Conservation (phyloP, 2,329 filamentous ascomycete species). For the Neobulgaria alba region DNA sequence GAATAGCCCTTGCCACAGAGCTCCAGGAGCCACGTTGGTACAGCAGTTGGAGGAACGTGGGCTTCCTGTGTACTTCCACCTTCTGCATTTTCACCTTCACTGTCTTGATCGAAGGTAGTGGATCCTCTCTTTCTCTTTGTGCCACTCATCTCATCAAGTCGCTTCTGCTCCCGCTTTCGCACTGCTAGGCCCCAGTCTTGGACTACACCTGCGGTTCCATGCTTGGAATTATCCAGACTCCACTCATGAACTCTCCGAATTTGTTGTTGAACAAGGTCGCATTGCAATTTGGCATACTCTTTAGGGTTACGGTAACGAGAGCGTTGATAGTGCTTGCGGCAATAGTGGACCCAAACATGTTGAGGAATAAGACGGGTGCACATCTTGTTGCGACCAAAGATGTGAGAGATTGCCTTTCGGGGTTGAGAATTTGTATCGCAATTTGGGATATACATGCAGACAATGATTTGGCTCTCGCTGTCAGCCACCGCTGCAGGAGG, state of each 20-base stretch:
- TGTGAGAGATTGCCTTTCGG: constrained; percentile 71
- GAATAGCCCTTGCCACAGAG: constrained; percentile 28
- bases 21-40: constrained; percentile 27
- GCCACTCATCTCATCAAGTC: constrained; percentile 36
- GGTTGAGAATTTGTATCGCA: constrained; percentile 53
- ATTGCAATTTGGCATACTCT: constrained; percentile 54
- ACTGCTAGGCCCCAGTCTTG: constrained; percentile 53
- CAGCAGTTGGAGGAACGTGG: constrained; percentile 24
- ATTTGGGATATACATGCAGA: constrained; percentile 47
- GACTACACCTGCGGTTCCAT: constrained; percentile 37
- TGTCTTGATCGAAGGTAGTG: constrained; percentile 19
- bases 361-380: constrained; percentile 63
- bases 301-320: constrained; percentile 58
- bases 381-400: constrained; percentile 76
- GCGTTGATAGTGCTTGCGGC: constrained; percentile 77
- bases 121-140: constrained; percentile 22
- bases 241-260: constrained; percentile 55
- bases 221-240: constrained; percentile 42
- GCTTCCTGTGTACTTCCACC: constrained; percentile 9
- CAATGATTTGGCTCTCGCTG: constrained; percentile 9
- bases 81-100: constrained; percentile 8
- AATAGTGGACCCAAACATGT: constrained; percentile 66
- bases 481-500: constrained; percentile 3
- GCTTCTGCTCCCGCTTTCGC: constrained; percentile 55
- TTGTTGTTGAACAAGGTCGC: constrained; percentile 54